Conservation (phyloP, 768 basidiomycete genomes). For the Leccinum aurantiacum region DNA sequence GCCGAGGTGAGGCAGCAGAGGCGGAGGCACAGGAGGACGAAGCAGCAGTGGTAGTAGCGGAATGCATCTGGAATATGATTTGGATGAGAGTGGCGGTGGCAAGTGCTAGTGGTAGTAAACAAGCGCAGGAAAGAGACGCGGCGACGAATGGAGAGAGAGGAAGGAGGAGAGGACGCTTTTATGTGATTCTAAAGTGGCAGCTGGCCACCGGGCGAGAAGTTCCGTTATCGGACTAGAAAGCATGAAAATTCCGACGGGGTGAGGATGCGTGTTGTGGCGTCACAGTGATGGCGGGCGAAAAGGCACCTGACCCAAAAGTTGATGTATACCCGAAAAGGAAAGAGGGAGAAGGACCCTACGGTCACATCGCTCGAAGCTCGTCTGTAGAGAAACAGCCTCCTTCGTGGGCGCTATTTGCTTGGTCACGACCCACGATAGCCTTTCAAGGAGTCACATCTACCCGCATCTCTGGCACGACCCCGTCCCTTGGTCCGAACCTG, state of each 20-base stretch:
- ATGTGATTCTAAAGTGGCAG: conserved; percentile 26
- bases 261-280: conserved; percentile 39
- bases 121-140: conserved; percentile 1
- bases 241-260: conserved; percentile 34
- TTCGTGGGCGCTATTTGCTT: conserved; percentile 30
- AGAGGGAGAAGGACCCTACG: conserved; percentile 22
- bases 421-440: conserved; percentile 32
- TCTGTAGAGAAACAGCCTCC: conserved; percentile 4
- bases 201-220: conserved; percentile 28
- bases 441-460: conserved; percentile 30
- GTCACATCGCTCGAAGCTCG: conserved; percentile 33
- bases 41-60: conserved; percentile 13
- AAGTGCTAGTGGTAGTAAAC: background rate
- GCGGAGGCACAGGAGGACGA: conserved; percentile 11
- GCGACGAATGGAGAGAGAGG: conserved; percentile 1
- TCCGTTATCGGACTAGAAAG: conserved; percentile 37
- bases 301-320: conserved; percentile 31
- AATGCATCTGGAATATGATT: conserved; percentile 19
- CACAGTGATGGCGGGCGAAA: conserved; percentile 35
- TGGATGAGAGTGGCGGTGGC: background rate
- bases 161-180: conserved; percentile 22
- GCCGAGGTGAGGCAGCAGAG: conserved; percentile 12
- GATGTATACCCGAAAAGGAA: conserved; percentile 24
- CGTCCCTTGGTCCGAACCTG: conserved; percentile 6
- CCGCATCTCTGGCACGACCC: conserved; percentile 25